Percentiles rank a stretch among this genome's conserved stretches.
Conservation (phyloP, 257 asterid species). For the Eustoma russellianum region DNA sequence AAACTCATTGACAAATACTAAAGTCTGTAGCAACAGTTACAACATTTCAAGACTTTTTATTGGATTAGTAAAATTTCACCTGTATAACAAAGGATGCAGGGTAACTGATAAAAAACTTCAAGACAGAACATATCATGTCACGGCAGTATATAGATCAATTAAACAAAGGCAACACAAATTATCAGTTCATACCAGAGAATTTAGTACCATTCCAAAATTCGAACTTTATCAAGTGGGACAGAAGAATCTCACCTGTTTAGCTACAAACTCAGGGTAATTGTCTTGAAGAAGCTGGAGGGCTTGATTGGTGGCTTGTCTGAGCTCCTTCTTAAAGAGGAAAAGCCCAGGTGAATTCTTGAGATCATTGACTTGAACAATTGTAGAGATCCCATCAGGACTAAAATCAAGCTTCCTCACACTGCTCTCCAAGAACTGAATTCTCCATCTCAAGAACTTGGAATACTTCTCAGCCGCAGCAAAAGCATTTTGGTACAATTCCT, state of each 20-base stretch:
- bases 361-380: constrained; percentile 80
- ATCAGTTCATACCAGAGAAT: not conserved
- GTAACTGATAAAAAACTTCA: no score
- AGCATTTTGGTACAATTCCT: constrained; percentile 68
- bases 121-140: no score
- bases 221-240: not conserved
- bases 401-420: constrained; percentile 74
- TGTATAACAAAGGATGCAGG: no score
- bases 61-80: no score
- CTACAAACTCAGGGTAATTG: constrained; percentile 92
- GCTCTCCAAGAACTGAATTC: constrained; percentile 72
- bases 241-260: constrained; percentile 60
- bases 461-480: constrained; percentile 82
- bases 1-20: no score
- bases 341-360: constrained; percentile 80
- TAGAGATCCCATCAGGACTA: constrained; percentile 67
- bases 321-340: constrained; percentile 70
- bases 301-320: constrained; percentile 73
- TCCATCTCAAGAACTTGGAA: constrained; percentile 62
- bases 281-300: constrained; percentile 90
- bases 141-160: no score
- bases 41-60: no score
- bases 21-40: no score
- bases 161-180: not conserved
- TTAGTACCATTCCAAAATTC: not conserved